Percentiles rank a stretch among this genome's conserved stretches.
Conservation (phyloP, 2,329 filamentous ascomycete genomes). For the Beauveria medogensis region DNA sequence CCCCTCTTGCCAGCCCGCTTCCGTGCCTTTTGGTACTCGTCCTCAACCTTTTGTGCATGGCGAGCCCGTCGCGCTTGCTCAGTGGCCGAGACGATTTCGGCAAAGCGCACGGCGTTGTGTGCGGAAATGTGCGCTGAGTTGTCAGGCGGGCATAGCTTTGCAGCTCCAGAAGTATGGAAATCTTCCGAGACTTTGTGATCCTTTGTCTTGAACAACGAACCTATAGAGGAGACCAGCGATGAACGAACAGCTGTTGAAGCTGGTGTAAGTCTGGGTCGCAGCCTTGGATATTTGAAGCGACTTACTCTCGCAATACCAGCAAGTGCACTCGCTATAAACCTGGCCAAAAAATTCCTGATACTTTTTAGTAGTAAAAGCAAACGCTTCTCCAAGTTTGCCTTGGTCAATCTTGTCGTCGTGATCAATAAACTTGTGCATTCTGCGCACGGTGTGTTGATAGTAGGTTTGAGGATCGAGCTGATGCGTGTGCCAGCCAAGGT, state of each 20-base stretch:
- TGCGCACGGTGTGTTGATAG: conserved; percentile 44
- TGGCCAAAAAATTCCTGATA: conserved; percentile 59
- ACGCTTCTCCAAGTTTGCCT: conserved; percentile 51
- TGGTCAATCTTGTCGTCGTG: conserved; percentile 82
- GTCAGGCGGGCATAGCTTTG: conserved; percentile 42
- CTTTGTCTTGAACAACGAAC: conserved; percentile 24
- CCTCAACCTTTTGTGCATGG: conserved; percentile 33
- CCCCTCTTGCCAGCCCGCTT: conserved; percentile 43
- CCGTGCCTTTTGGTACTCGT: conserved; percentile 47
- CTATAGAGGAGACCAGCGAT: background rate
- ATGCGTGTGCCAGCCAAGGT: conserved; percentile 75
- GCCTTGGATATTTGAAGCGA: conserved; percentile 31
- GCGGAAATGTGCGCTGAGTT: conserved; percentile 63
- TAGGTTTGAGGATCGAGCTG: conserved; percentile 61
- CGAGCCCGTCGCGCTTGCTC: conserved; percentile 12
- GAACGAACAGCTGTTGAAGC: background rate
- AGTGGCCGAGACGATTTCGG: background rate
- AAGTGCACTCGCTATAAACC: conserved; percentile 69
- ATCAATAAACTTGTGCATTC: conserved; percentile 55
- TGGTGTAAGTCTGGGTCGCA: conserved; percentile 29
- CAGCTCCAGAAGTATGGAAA: conserved; percentile 41
- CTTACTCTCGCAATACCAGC: conserved; percentile 71
- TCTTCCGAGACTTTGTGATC: conserved; percentile 22
- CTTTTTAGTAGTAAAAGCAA: conserved; percentile 63
- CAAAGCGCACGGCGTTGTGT: conserved; percentile 54